Evolutionary conservation across 2,329 filamentous ascomycete genomes (phyloP).

Genomic region (Cladophialophora chaetospira): DNA sequence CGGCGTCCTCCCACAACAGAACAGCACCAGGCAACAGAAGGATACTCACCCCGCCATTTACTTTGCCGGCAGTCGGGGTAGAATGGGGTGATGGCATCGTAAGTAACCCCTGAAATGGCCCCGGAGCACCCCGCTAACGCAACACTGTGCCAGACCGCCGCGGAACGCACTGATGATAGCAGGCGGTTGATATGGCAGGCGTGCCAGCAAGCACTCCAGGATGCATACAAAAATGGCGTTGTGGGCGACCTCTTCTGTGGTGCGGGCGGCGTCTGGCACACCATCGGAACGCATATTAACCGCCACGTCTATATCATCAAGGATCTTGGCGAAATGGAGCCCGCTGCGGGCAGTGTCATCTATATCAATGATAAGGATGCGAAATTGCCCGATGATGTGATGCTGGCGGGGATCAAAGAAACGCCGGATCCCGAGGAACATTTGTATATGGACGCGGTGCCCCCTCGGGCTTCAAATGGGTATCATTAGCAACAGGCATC

Average conservation of each 20-base stretch:
- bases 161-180: background rate
- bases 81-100: background rate
- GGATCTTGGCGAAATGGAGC: conserved; percentile 8
- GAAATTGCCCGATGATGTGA: conserved; percentile 2
- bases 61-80: conserved; percentile 9
- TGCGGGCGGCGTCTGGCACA: conserved; percentile 5
- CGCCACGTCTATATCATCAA: conserved; percentile 5
- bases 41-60: conserved; percentile 12
- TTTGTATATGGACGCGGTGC: conserved; percentile 14
- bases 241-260: background rate
- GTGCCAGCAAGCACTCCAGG: conserved; percentile 8
- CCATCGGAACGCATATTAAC: background rate
- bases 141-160: background rate
- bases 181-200: conserved; percentile 1
- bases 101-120: background rate
- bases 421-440: conserved; percentile 3
- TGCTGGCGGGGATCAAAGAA: background rate
- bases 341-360: background rate
- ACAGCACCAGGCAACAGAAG: conserved; percentile 1
- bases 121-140: background rate
- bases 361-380: background rate
- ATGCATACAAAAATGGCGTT: conserved; percentile 3
- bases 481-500: no score
- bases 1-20: conserved; percentile 11
- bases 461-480: no score